Evolutionary conservation across 2,329 filamentous ascomycete genomes (phyloP).

Genomic region (Tolypocladium album): DNA sequence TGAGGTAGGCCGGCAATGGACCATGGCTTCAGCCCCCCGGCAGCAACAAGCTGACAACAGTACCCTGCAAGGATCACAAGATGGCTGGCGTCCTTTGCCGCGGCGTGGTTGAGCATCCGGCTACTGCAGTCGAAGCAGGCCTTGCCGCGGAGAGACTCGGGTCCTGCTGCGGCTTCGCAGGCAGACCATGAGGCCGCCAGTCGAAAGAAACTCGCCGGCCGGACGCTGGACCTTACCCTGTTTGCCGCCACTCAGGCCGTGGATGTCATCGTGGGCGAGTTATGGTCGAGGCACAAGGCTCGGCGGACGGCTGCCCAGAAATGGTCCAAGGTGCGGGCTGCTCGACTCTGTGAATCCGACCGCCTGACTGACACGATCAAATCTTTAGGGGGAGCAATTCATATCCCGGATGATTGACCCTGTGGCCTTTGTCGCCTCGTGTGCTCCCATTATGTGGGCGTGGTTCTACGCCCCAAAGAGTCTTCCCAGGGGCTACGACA

Average conservation of each 20-base stretch:
- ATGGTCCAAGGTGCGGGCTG: slow-evolving; percentile 33
- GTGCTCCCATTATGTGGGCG: slow-evolving; percentile 74
- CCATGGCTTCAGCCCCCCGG: not conserved
- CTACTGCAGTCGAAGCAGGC: slow-evolving; percentile 44
- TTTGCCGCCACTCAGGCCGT: slow-evolving; percentile 63
- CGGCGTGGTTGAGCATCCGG: slow-evolving; percentile 45
- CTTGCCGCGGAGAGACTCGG: slow-evolving; percentile 15
- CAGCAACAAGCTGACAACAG: not conserved
- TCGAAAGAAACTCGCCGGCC: slow-evolving; percentile 42
- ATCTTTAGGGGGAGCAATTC: slow-evolving; percentile 18
- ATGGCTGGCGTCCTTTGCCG: slow-evolving; percentile 48
- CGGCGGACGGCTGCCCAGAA: slow-evolving; percentile 31
- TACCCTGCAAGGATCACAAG: slow-evolving; percentile 34
- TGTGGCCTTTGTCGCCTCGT: slow-evolving; percentile 59
- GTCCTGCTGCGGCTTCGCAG: not conserved
- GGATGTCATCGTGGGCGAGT: slow-evolving; percentile 56
- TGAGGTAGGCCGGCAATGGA: slow-evolving; percentile 11
- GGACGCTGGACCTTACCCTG: slow-evolving; percentile 73
- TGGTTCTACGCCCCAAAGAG: slow-evolving; percentile 70
- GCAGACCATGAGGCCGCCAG: not conserved
- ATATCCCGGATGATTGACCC: slow-evolving; percentile 44
- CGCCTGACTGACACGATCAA: not conserved
- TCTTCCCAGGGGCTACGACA: slow-evolving; percentile 64
- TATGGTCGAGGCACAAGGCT: slow-evolving; percentile 45
- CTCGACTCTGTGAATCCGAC: not conserved